Percentiles rank a stretch among this genome's conserved stretches.
Conservation (phyloP, 1,284 basidiomycete species). For the Ganoderma boninense region DNA sequence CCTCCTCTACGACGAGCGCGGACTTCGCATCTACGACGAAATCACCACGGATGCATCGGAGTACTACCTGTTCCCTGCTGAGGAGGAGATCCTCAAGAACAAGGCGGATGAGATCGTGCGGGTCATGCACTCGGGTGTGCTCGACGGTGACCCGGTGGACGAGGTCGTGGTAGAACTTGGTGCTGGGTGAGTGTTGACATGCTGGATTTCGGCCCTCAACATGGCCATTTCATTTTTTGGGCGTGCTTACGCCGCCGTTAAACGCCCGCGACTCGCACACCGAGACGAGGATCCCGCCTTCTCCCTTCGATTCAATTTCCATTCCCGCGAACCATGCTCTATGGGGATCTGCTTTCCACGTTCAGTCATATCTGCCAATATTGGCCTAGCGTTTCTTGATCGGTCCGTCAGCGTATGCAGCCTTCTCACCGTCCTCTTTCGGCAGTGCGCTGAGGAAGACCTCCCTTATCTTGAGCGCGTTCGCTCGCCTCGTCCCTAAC, state of each 20-base stretch:
- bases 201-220: neutral
- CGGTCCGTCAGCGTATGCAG: neutral
- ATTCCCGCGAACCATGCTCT: neutral
- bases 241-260: neutral
- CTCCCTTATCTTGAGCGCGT: conserved; percentile 82
- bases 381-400: neutral
- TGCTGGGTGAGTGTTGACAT: conserved; percentile 74
- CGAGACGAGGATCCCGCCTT: neutral
- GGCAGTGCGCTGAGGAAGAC: conserved; percentile 89
- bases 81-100: conserved; percentile 74
- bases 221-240: neutral
- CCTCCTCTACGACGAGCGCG: conserved; percentile 88
- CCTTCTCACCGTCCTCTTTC: conserved; percentile 11
- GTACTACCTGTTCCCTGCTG: conserved; percentile 89
- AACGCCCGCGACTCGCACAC: neutral
- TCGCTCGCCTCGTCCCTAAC: conserved; percentile 61
- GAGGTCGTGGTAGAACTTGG: conserved; percentile 85
- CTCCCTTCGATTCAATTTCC: neutral
- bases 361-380: neutral
- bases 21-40: conserved; percentile 84
- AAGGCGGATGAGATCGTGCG: conserved; percentile 74
- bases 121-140: conserved; percentile 71
- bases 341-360: neutral
- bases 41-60: conserved; percentile 86
- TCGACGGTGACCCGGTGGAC: conserved; percentile 54